Evolutionary conservation across 176 grass and related monocot species (phyloP).

Genomic region (Pharus latifolius): DNA sequence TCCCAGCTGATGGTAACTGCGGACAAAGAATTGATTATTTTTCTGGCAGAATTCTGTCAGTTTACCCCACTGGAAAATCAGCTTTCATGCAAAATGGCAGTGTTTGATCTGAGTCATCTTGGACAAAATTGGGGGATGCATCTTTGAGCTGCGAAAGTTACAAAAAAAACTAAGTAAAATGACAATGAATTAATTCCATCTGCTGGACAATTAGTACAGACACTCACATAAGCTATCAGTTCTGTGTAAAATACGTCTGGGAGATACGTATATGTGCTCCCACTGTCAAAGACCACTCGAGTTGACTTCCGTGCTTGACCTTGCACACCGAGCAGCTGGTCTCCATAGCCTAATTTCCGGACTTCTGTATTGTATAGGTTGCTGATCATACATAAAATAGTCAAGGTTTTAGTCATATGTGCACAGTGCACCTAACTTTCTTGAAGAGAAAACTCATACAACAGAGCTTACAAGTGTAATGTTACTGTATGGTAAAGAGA

Average conservation of each 20-base stretch:
- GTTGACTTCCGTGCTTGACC: slow-evolving; percentile 8
- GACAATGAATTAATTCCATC: not conserved
- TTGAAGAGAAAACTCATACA: not conserved
- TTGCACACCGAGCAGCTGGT: slow-evolving; percentile 5
- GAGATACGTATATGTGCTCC: slow-evolving; percentile 50
- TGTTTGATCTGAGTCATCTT: slow-evolving; percentile 68
- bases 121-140: slow-evolving; percentile 29
- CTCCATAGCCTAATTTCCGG: slow-evolving; percentile 36
- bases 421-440: too few species aligned
- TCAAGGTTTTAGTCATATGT: too few species aligned
- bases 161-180: not conserved
- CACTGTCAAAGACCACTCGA: slow-evolving; percentile 46
- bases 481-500: not conserved
- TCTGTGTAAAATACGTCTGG: slow-evolving; percentile 38
- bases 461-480: not conserved
- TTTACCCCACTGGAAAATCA: slow-evolving; percentile 73
- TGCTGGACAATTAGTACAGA: not conserved
- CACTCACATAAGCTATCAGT: slow-evolving; percentile 31
- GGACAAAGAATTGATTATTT: not conserved
- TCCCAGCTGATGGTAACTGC: not conserved
- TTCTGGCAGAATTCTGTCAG: not conserved
- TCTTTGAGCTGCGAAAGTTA: slow-evolving; percentile 47
- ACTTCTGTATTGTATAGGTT: slow-evolving; percentile 27
- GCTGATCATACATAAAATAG: slow-evolving; percentile 20
- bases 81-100: slow-evolving; percentile 76